A percentile compares a stretch with the other conserved stretches of the same genome.
Evolutionary conservation across 2,329 filamentous ascomycete species (phyloP).

Genomic region (Trichoderma aggressivum): DNA sequence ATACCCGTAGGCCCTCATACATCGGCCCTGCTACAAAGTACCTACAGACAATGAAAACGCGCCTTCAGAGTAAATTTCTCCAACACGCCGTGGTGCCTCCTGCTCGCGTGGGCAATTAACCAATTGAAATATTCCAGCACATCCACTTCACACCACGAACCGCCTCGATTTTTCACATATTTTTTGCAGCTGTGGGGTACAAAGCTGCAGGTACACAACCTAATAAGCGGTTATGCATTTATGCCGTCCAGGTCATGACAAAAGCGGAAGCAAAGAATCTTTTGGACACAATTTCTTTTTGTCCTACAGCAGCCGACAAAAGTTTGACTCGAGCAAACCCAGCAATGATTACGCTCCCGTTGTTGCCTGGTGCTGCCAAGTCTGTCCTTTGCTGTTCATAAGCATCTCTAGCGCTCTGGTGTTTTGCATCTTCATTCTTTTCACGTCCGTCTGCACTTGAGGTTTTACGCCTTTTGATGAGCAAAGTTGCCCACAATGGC

Average conservation of each 20-base stretch:
- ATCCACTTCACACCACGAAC: background rate
- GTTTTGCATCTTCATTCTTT: conserved; percentile 1
- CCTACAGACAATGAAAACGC: background rate
- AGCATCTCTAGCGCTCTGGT: conserved; percentile 16
- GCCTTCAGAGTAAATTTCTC: background rate
- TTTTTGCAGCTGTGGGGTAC: conserved; percentile 2
- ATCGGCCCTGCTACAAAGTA: background rate
- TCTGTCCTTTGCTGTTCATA: conserved; percentile 23
- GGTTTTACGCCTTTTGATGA: conserved; percentile 19
- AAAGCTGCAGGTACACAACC: conserved; percentile 3
- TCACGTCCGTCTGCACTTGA: conserved; percentile 4
- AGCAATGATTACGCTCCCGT: conserved; percentile 32
- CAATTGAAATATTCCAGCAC: background rate
- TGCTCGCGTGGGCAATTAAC: background rate
- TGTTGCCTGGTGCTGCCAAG: conserved; percentile 27
- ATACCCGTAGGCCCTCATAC: background rate
- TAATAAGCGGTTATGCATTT: conserved; percentile 12
- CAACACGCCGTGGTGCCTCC: background rate
- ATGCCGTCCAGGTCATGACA: conserved; percentile 9
- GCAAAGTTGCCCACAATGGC: conserved; percentile 35
- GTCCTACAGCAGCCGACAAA: conserved; percentile 26
- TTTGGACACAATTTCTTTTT: conserved; percentile 20
- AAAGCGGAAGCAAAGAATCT: conserved; percentile 9
- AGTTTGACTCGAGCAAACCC: conserved; percentile 32
- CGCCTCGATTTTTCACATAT: background rate